A percentile compares a stretch with the other conserved stretches of the same genome.
phyloP scores from a whole-genome alignment of 202 grass and related monocot species.

The Saccharum hybrid region DNA sequence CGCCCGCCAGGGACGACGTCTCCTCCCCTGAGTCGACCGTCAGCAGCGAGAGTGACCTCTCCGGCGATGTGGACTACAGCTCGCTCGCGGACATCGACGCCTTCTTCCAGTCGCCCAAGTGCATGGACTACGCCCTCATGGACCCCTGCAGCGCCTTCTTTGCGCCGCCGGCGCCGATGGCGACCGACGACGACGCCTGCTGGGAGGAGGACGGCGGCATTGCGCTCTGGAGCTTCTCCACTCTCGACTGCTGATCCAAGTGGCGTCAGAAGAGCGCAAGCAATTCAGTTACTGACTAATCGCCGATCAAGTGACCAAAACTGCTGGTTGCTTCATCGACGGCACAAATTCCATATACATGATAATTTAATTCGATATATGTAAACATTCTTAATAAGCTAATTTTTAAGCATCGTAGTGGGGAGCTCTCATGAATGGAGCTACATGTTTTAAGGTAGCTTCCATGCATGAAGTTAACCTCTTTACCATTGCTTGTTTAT shows the following conservation, averaged over 20 bases:
- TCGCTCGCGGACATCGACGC: constrained; percentile 68
- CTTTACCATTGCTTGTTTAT: constrained; percentile 37
- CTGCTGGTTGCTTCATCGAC: background rate
- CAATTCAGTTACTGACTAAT: constrained; percentile 37
- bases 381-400: constrained; percentile 37
- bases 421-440: constrained; percentile 55
- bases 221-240: constrained; percentile 83
- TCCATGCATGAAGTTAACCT: constrained; percentile 48
- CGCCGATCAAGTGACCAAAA: constrained; percentile 30
- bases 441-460: constrained; percentile 88
- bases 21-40: constrained; percentile 43
- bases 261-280: background rate
- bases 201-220: constrained; percentile 75
- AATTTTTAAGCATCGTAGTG: constrained; percentile 14
- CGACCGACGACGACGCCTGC: constrained; percentile 31
- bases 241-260: constrained; percentile 36
- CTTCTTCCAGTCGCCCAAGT: constrained; percentile 98
- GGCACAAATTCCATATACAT: constrained; percentile 31
- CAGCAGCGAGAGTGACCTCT: background rate
- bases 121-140: constrained; percentile 90
- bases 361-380: constrained; percentile 26
- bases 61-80: constrained; percentile 30
- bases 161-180: constrained; percentile 42
- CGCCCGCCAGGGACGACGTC: constrained; percentile 19
- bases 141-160: constrained; percentile 75